Base-by-base conservation (phyloP, 192 early-diverging fungal genomes). In the Funneliformis mosseae region DNA sequence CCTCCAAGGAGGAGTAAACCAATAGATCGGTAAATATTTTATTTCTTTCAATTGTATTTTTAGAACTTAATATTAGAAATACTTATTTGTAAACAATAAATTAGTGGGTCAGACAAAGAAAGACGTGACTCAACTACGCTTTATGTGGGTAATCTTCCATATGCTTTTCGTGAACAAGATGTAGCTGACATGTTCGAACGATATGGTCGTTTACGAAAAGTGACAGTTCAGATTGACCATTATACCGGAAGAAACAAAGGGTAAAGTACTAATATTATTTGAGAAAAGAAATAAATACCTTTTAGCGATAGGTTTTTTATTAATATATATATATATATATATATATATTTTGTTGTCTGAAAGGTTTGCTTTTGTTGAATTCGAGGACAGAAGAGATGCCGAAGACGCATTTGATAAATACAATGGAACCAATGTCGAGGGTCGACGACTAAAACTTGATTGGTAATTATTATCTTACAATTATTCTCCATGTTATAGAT, bases 201-300 rank as follows among this genome's bases (percentile, higher is more conserved):
- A n/a, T 95, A 89, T 85, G 94, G 94, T 46, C 85, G 86, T 43
- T 83, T 95, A 55, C 73, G 77, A 50, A 86, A 86, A 77, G 87
- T 94, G 46, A 92, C 92, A 46, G 90, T 95, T 55, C 93, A 92
- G n/a, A 70, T 89, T 77, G 94, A 95, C 77, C 86, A 91, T 46
- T 87, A 85, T 80, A 95, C 94, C 61, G 86, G 88, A 25, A 87
- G 89, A n/a, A 95, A 95, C 87, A 95, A 95, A 81, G 94, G 94
- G 92, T 94, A 86, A 21, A 60, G 66, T 43, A 55, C 27, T 39
- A 48, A 63, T 62, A 28, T 75, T 64, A 43, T 39, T 62, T 60
- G 12, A 33, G 33, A 33, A 33, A 33, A 33, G 33, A 33, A 33
- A 33, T 33, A 33, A 33, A 33, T 33, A 3, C 3, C 33, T 33